These are phyloP conservation scores for Hypoxylon lienhwacheense DNA, from an alignment of 495 filamentous ascomycete species.

Conservation along the genomic window DNA sequence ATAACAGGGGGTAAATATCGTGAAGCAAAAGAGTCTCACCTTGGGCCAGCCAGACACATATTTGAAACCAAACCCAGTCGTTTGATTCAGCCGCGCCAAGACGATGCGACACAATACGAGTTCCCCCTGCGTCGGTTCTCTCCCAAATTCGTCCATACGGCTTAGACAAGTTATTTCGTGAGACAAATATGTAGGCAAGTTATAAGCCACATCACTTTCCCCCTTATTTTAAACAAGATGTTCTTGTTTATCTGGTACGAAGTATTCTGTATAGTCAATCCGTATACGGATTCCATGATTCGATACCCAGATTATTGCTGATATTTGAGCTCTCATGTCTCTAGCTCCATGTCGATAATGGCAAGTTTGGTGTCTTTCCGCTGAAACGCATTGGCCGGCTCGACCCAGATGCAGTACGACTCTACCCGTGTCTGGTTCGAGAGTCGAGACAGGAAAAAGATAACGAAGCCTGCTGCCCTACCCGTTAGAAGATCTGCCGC, in stretches of 20 bases:
- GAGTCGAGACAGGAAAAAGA: slow-evolving; percentile 5
- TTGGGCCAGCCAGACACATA: slow-evolving; percentile 12
- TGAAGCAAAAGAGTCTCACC: slow-evolving; percentile 32
- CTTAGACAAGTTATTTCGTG: too few relatives aligned
- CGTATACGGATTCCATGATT: too few relatives aligned
- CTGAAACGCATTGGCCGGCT: slow-evolving; percentile 21
- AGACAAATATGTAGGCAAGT: too few relatives aligned
- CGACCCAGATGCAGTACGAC: slow-evolving; percentile 20
- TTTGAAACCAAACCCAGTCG: slow-evolving; percentile 23
- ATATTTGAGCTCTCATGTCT: too few relatives aligned
- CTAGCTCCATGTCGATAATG: slow-evolving; percentile 1
- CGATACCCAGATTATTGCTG: too few relatives aligned
- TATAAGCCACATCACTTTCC: too few relatives aligned
- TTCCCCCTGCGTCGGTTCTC: slow-evolving; percentile 13
- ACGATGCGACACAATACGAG: slow-evolving; percentile 11
- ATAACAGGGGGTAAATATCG: slow-evolving; percentile 16
- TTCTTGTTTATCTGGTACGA: too few relatives aligned
- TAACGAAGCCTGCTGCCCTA: slow-evolving; percentile 6
- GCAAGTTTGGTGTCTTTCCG: slow-evolving; percentile 21
- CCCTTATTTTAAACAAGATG: too few relatives aligned
- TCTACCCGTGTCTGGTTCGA: slow-evolving; percentile 7
- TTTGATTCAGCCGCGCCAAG: slow-evolving; percentile 20
- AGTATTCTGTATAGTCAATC: too few relatives aligned
- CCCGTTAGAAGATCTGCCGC: slow-evolving; percentile 23
- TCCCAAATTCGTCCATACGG: slow-evolving; percentile 4